Base-by-base conservation (phyloP, 495 filamentous ascomycete genomes). In the Xylaria scruposa region DNA sequence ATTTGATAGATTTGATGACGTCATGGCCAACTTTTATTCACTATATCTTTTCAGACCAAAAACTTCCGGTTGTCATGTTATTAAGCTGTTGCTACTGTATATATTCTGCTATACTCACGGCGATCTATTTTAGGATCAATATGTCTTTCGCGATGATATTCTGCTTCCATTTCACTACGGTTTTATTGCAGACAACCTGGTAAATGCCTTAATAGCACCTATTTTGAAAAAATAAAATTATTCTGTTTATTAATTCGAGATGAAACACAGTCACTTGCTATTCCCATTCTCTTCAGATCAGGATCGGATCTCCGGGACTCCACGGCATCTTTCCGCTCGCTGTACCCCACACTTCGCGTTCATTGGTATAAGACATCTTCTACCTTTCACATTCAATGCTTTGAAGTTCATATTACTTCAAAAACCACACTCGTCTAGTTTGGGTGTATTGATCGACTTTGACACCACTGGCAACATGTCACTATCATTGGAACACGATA, bases 311-410 rank as follows among this genome's bases (percentile, higher is more conserved):
- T 44, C n/a, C 60, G 60, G 44, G 38, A 42, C 21, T n/a, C n/a
- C 46, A 21, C 64, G 46, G 64, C 36, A 67, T 67, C 46, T 67
- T n/a, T 13, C 64, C 49, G 49, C 44, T 17, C 17, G n/a, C n/a
- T 31, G 29, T 67, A 53, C 38, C n/a, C 46, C 17, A n/a, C 19
- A n/a, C 46, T 49, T 49, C 46, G 8, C 17, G 36, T 26, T 40
- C 33, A 38, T 67, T 53, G 21, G 44, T n/a, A 67, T 4, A 49
- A 9, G n/a, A 3, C 12, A 15, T 63, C 17, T 44, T n/a, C 21
- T 2, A 29, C 21, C 17, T 44, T n/a, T 10, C 8, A 29, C 21
- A 0, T 7, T 10, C 33, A 6, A 46, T 24, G 26, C 36, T 63
- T 63, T 4, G 17, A 46, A 63, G 24, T 19, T 44, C 38, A 29